Evolutionary conservation across 768 basidiomycete species (phyloP).

Genomic region (Amanita pallidorosea): DNA sequence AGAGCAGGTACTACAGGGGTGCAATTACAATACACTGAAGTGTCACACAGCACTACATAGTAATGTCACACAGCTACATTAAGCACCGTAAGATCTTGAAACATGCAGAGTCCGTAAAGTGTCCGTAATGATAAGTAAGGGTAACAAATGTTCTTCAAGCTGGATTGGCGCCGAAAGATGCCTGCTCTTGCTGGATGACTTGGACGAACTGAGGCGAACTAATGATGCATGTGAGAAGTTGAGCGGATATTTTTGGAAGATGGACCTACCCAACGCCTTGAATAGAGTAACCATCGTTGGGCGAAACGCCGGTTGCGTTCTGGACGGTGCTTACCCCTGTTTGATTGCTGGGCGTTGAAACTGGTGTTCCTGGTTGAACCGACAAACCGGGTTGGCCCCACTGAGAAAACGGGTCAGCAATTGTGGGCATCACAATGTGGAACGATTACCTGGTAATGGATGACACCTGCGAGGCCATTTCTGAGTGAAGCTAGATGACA

Average conservation of each 20-base stretch:
- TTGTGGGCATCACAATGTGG: not conserved
- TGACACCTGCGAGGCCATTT: conserved; percentile 29
- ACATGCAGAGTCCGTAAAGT: not conserved
- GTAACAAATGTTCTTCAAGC: not conserved
- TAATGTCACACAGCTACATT: not conserved
- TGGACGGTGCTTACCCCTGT: conserved; percentile 20
- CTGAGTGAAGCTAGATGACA: conserved; percentile 26
- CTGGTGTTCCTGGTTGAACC: conserved; percentile 31
- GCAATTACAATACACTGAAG: not conserved
- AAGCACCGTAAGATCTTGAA: not conserved
- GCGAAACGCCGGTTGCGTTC: conserved; percentile 37
- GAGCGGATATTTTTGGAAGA: not conserved
- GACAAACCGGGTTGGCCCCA: conserved; percentile 49
- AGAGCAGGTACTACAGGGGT: not conserved
- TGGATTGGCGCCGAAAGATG: conserved; percentile 21
- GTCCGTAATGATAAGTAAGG: not conserved
- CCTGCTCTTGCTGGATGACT: conserved; percentile 19
- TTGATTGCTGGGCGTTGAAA: conserved; percentile 22
- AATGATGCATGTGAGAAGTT: not conserved
- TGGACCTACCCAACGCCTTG: conserved; percentile 28
- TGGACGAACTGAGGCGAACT: conserved; percentile 22
- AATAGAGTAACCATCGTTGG: conserved; percentile 54
- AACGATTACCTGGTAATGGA: conserved; percentile 34
- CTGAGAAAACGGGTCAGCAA: conserved; percentile 22
- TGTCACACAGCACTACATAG: not conserved